Base-by-base conservation (phyloP, 2,329 filamentous ascomycete species). In the Curvularia lunata region DNA sequence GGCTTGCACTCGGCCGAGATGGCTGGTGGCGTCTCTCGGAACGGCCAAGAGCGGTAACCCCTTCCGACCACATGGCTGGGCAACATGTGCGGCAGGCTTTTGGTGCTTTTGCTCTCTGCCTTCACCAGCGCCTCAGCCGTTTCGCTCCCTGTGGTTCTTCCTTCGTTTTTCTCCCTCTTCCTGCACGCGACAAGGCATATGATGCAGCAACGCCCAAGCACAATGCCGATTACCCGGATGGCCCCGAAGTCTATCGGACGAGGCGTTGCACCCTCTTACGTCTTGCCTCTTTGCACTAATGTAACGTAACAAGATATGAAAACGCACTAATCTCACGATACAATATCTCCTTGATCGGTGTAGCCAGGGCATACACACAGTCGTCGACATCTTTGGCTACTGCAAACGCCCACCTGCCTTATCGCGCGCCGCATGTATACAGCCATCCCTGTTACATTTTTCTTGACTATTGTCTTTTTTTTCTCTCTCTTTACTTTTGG, bases 101-200 rank as follows among this genome's bases (percentile, higher is more conserved):
- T 49, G 21, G 7, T 27, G 23, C 25, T 49, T 27, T 49, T 23
- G n/a, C 13, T 40, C 34, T 2, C 19, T 8, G 6, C 23, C 34
- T 37, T 10, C 19, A 27, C 21, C 47, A 38, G 47, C 47, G 47
- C 47, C 47, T 38, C 34, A 38, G 47, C 47, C 47, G 47, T 49
- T 38, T 32, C 21, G 47, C 40, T 25, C 23, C 18, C 21, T 49
- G n/a, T 19, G 16, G 19, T 18, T 49, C 23, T 10, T 27, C 6
- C 10, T 30, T 19, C 43, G 18, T 28, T 46, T 46, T 30, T 18
- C n/a, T 27, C 1, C 2, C 41, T 30, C 25, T 6, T 16, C n/a
- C 34, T 37, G 34, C 34, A 37, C 34, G 34, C 34, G 16, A 18
- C 34, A 18, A n/a, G 42, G 25, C 43, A 46, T n/a, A n/a, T 19